Evolutionary conservation across 306 rosid species (phyloP).

Genomic region (Morella rubra): DNA sequence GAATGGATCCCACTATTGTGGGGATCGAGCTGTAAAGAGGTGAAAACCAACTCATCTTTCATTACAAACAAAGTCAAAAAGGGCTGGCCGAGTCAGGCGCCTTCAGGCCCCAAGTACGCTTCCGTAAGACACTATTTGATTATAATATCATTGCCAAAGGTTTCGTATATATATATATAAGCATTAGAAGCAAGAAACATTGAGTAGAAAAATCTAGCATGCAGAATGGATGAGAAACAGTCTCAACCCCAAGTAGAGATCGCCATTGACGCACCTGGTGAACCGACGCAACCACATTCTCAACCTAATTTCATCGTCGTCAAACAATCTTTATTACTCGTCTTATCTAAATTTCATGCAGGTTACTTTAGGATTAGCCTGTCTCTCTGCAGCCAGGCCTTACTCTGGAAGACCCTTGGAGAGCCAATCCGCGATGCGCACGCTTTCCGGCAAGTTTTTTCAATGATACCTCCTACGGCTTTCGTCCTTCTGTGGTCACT

Average conservation of each 20-base stretch:
- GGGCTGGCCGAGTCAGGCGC: too few relatives aligned
- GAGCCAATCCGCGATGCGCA: background rate
- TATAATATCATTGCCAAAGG: too few relatives aligned
- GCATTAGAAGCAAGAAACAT: background rate
- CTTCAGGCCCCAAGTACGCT: too few relatives aligned
- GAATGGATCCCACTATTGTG: too few relatives aligned
- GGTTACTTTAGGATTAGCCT: conserved; percentile 6
- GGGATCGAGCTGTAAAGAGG: too few relatives aligned
- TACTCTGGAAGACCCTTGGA: background rate
- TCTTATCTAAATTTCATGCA: background rate
- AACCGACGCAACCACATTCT: background rate
- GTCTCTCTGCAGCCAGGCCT: conserved; percentile 8
- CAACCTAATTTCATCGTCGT: background rate
- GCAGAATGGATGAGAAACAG: background rate
- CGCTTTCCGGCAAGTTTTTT: background rate
- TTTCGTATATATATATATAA: too few relatives aligned
- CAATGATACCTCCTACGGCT: background rate
- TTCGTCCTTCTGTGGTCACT: background rate
- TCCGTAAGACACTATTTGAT: too few relatives aligned
- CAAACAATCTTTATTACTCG: background rate
- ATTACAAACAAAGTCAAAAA: too few relatives aligned
- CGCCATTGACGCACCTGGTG: background rate
- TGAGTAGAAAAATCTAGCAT: background rate
- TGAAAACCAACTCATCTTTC: too few relatives aligned
- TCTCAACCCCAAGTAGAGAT: background rate